phyloP scores from a whole-genome alignment of 768 basidiomycete genomes.

The Cyclocybe aegerita region DNA sequence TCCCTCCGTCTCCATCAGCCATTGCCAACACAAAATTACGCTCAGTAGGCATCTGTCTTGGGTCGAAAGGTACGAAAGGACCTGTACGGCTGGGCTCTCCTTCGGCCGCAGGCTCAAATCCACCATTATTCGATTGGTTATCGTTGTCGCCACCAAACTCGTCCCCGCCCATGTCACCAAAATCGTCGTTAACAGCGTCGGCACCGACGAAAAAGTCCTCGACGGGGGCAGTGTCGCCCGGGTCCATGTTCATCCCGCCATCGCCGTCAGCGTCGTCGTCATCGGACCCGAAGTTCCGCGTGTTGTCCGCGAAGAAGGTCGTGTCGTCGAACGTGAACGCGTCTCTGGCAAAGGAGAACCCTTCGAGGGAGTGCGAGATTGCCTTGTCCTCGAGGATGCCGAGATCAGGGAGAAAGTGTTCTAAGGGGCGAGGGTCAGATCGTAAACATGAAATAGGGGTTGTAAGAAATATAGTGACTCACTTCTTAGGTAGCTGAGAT shows the following conservation, averaged over 20 bases:
- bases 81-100: constrained; percentile 41
- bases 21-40: constrained; percentile 86
- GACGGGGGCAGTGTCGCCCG: constrained; percentile 15
- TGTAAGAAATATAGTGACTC: constrained; percentile 17
- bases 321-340: constrained; percentile 61
- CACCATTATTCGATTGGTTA: constrained; percentile 39
- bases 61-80: constrained; percentile 79
- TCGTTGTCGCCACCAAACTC: constrained; percentile 42
- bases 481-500: constrained; percentile 65
- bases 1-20: constrained; percentile 57
- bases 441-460: constrained; percentile 4
- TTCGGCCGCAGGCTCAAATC: constrained; percentile 42
- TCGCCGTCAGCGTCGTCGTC: constrained; percentile 43
- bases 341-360: constrained; percentile 81
- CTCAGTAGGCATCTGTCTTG: constrained; percentile 70
- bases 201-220: constrained; percentile 38
- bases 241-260: constrained; percentile 32
- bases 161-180: constrained; percentile 37
- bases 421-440: constrained; percentile 29
- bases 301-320: constrained; percentile 58
- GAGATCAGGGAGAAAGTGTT: constrained; percentile 73
- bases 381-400: constrained; percentile 61
- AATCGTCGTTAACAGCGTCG: constrained; percentile 42
- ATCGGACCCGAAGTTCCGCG: constrained; percentile 42
- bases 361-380: constrained; percentile 79